Base-by-base conservation (phyloP, 129 eudicot genomes). In the Flaveria linearis region DNA sequence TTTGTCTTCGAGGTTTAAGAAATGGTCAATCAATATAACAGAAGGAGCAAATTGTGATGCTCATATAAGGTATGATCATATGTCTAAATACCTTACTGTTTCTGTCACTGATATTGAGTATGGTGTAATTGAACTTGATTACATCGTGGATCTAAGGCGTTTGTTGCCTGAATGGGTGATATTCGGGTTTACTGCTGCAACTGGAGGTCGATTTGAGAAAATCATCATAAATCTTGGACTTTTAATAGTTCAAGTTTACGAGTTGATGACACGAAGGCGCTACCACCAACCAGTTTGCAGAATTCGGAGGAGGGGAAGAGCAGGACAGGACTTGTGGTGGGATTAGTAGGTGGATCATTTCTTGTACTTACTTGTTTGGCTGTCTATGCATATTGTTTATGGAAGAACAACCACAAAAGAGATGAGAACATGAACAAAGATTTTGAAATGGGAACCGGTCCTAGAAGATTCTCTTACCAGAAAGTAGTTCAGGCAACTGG, bases 391-490 rank as follows among this genome's bases (percentile, higher is more conserved):
- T 16, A 15, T 53, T 53, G 11, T 53, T 53, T 53, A 5, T 4
- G 60, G 25, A 53, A 8, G 60, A 53, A 53, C 9, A 53, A 53
- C 0, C 3, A 15, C 23, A 53, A 53, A 15, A 17, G 9, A n/a
- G 60, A 53, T 53, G 87, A 51, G 2, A 80, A 80, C 55, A 49
- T 55, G 61, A 55, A 55, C 61, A 55, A 55, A 16, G 61, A 16
- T n/a, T 55, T 55, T 15, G 61, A 55, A 55, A 5, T 55, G 61
- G 23, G 25, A 3, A 18, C 61, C 2, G 82, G 86, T 11, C 82
- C 90, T 2, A 83, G 20, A 72, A 77, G 68, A 41, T 86, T 86
- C 20, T 9, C 83, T 3, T 86, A 80, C 56, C 25, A 41, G 0
- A 78, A 78, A 15, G 46, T 86, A 45, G 78, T 71, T 16, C 41